phyloP scores from a whole-genome alignment of 768 basidiomycete genomes.

The Mycena epipterygia region DNA sequence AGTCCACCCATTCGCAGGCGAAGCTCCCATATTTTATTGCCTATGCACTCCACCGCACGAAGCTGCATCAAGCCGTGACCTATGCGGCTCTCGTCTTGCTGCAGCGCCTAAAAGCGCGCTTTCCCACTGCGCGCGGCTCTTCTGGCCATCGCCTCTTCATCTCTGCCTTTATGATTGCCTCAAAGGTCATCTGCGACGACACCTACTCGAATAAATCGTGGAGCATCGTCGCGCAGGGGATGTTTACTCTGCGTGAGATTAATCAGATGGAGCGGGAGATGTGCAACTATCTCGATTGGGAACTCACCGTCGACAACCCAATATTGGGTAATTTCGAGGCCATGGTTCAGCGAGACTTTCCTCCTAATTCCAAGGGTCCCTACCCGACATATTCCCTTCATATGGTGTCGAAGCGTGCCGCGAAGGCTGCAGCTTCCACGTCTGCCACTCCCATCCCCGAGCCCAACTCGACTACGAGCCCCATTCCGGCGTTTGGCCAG shows the following conservation, averaged over 20 bases:
- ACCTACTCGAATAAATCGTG: constrained; percentile 95
- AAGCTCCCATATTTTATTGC: constrained; percentile 85
- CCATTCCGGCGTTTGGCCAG: constrained; percentile 61
- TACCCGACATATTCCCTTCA: constrained; percentile 77
- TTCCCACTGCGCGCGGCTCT: constrained; percentile 91
- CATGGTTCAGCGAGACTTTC: constrained; percentile 72
- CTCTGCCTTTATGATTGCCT: constrained; percentile 93
- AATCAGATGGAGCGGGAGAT: constrained; percentile 98
- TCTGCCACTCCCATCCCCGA: constrained; percentile 58
- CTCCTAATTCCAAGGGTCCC: constrained; percentile 54
- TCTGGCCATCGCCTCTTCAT: constrained; percentile 93
- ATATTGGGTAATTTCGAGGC: constrained; percentile 73
- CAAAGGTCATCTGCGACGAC: constrained; percentile 94
- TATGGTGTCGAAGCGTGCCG: constrained; percentile 73
- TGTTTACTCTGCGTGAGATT: constrained; percentile 89
- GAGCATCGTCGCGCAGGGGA: constrained; percentile 90
- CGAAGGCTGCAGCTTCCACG: constrained; percentile 56
- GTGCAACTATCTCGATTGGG: constrained; percentile 94
- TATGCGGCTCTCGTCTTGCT: constrained; percentile 79
- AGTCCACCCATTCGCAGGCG: constrained; percentile 68
- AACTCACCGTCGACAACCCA: constrained; percentile 78
- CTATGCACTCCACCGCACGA: constrained; percentile 88
- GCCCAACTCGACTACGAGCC: constrained; percentile 58
- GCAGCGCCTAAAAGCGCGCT: constrained; percentile 90
- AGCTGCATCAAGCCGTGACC: constrained; percentile 77